phyloP scores from a whole-genome alignment of 2,329 filamentous ascomycete species.

The Fusarium domesticum region DNA sequence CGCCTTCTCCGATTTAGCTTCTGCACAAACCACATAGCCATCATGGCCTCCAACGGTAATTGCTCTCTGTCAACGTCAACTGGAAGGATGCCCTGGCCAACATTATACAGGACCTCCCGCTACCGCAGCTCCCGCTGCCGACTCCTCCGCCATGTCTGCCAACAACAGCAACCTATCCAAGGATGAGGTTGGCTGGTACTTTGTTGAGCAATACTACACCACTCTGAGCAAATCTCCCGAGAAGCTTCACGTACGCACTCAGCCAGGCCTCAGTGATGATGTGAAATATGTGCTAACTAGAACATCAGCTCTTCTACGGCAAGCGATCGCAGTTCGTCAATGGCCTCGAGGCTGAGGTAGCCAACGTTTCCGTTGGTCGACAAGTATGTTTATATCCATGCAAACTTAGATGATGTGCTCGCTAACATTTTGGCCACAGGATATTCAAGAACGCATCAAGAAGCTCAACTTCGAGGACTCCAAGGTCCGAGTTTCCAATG shows the following conservation, averaged over 20 bases:
- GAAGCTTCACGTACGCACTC: slow-evolving; percentile 74
- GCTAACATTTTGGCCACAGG: slow-evolving; percentile 47
- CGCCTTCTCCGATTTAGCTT: slow-evolving; percentile 9
- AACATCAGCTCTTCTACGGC: slow-evolving; percentile 78
- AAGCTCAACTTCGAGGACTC: slow-evolving; percentile 91
- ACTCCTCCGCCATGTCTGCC: slow-evolving; percentile 32
- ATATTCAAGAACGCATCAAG: slow-evolving; percentile 93
- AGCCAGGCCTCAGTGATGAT: background rate
- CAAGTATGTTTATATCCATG: slow-evolving; percentile 51
- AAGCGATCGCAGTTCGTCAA: slow-evolving; percentile 95
- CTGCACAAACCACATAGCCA: slow-evolving; percentile 25
- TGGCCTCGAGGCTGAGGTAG: slow-evolving; percentile 84
- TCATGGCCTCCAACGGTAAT: slow-evolving; percentile 59
- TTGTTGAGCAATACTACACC: slow-evolving; percentile 99
- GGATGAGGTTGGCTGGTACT: slow-evolving; percentile 98
- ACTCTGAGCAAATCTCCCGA: slow-evolving; percentile 92
- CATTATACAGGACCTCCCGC: slow-evolving; percentile 35
- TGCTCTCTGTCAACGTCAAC: slow-evolving; percentile 40
- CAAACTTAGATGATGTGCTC: background rate
- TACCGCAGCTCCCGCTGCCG: slow-evolving; percentile 31
- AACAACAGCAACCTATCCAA: slow-evolving; percentile 59
- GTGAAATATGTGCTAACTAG: slow-evolving; percentile 10
- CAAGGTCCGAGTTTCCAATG: slow-evolving; percentile 97
- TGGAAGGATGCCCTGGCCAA: slow-evolving; percentile 39
- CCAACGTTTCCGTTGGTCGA: slow-evolving; percentile 82